Evolutionary conservation across 2,329 filamentous ascomycete species (phyloP).

Genomic region (Fonsecaea nubica): DNA sequence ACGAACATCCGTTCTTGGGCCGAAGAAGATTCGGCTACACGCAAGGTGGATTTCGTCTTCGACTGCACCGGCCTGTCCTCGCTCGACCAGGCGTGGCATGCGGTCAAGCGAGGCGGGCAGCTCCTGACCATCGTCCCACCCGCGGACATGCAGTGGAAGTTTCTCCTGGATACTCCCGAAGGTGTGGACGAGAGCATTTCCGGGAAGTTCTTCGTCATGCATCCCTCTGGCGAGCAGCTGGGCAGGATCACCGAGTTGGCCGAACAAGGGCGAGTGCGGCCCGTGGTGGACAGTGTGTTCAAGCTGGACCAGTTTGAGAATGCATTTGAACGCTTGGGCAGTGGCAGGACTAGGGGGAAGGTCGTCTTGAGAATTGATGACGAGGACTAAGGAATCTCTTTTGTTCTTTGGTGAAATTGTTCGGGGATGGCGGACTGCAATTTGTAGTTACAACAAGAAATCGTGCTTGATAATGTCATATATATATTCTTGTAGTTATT

Average conservation of each 20-base stretch:
- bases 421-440: background rate
- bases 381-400: background rate
- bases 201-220: conserved; percentile 53
- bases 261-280: conserved; percentile 47
- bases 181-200: conserved; percentile 41
- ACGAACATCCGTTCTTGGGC: conserved; percentile 46
- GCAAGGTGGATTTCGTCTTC: conserved; percentile 53
- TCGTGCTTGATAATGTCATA: background rate
- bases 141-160: conserved; percentile 44
- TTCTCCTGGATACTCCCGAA: conserved; percentile 36
- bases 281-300: conserved; percentile 52
- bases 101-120: conserved; percentile 47
- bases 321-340: conserved; percentile 50
- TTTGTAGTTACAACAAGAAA: background rate
- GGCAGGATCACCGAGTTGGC: conserved; percentile 48
- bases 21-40: conserved; percentile 34
- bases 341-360: conserved; percentile 53
- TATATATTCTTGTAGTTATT: background rate
- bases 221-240: conserved; percentile 46
- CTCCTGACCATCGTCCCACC: conserved; percentile 52
- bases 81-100: conserved; percentile 53
- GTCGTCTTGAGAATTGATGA: conserved; percentile 46
- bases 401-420: background rate
- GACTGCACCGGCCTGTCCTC: conserved; percentile 54
- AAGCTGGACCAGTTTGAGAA: conserved; percentile 49